These are phyloP conservation scores for Sporisorium scitamineum DNA, from an alignment of 1,284 basidiomycete species.

Conservation along the genomic window DNA sequence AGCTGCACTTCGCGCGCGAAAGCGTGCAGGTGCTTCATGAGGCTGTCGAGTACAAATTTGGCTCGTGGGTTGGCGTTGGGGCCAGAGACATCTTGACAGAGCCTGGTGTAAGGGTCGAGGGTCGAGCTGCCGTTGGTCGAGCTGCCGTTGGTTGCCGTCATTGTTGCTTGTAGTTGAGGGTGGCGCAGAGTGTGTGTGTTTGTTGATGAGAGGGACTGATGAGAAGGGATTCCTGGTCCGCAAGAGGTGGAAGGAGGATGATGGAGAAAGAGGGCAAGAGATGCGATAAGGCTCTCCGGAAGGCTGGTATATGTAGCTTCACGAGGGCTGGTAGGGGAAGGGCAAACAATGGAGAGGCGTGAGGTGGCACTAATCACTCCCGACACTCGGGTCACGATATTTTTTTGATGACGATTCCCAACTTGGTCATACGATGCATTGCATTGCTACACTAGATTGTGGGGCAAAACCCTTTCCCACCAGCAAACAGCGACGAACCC, in stretches of 20 bases:
- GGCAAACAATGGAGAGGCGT: not conserved
- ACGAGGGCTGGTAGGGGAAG: not conserved
- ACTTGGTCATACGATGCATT: conserved; percentile 7
- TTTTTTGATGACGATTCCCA: conserved; percentile 12
- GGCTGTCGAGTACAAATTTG: conserved; percentile 67
- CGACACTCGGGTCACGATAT: not conserved
- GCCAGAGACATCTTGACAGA: conserved; percentile 42
- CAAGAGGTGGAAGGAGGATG: not conserved
- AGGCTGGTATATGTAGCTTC: conserved; percentile 8
- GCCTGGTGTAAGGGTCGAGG: conserved; percentile 42
- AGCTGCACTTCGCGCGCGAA: conserved; percentile 69
- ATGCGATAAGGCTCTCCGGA: not conserved
- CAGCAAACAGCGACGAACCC: too few species aligned
- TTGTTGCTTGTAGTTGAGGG: not conserved
- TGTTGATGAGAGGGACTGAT: not conserved
- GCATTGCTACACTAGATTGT: not conserved
- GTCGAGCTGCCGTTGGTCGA: conserved; percentile 14
- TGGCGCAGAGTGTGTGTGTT: not conserved
- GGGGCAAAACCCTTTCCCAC: too few species aligned
- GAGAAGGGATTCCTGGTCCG: not conserved
- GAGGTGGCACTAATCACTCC: not conserved
- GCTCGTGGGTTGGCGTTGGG: conserved; percentile 67
- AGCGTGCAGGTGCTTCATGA: conserved; percentile 68
- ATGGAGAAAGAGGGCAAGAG: not conserved
- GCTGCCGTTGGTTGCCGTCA: conserved; percentile 34